Evolutionary conservation across 2,329 filamentous ascomycete genomes (phyloP), one percentile per base, ranked within the genome.

Genomic region (Lachnellula willkommii): DNA sequence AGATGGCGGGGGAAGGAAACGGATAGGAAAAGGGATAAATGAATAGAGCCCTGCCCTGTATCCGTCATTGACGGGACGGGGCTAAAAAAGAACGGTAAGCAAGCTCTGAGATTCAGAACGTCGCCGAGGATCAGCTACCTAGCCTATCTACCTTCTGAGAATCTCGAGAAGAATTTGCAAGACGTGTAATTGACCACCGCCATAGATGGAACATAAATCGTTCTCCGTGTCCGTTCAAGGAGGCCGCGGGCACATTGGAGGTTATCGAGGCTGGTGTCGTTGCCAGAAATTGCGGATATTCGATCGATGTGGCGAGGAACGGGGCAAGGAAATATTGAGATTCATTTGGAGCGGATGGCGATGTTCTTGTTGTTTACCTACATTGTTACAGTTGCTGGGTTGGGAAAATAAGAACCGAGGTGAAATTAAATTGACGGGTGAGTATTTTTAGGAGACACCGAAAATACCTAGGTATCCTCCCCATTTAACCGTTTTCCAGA

Each of bases 341-440:
- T 84, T 26, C 76, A 82, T 60, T 65, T 81, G n/a, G 80, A 79
- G 61, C 74, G 74, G 62, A 75, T 79, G 17, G 76, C 80, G 2
- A 77, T 75, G 35, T 84, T 83, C 59, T 65, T 84, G 15, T 81
- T 83, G 68, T 81, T 79, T 11, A 77, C 81, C 1, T 83, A 84
- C 58, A 69, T 84, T 45, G 76, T 78, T 40, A 82, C 77, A 9
- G 73, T 84, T 46, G 78, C 76, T 22, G 79, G 79, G 24, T 72
- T 80, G 66, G 72, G 73, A 49, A 80, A 79, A 62, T 68, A 70
- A 39, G 69, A 79, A 59, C 72, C 4, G 70, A 74, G 43, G 76
- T 78, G 45, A 79, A 77, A 65, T 70, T 71, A 71, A 76, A 47
- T 64, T 76, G 46, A 76, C 75, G 66, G 66, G 74, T 72, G 54